A percentile compares a stretch with the other conserved stretches of the same genome.
Conservation (phyloP, 306 rosid genomes). For the Malus fusca region DNA sequence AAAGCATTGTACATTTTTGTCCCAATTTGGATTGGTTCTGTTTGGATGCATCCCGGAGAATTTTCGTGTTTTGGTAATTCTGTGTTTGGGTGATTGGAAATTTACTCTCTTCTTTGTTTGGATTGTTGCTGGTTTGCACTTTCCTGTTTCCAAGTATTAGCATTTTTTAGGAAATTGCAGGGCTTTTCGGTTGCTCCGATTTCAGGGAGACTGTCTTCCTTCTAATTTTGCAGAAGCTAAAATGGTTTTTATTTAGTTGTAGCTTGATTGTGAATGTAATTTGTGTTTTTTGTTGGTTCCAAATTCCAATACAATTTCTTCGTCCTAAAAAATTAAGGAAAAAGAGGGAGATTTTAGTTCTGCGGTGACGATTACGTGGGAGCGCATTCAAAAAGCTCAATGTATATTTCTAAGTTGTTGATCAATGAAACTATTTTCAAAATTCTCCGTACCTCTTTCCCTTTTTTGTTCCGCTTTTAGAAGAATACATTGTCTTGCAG, state of each 20-base stretch:
- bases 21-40: background rate
- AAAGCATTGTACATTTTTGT: background rate
- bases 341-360: background rate
- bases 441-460: background rate
- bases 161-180: background rate
- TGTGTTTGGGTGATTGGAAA: background rate
- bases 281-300: background rate
- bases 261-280: background rate
- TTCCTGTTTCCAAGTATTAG: background rate
- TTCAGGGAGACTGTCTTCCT: background rate
- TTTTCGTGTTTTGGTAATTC: background rate
- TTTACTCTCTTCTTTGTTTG: background rate
- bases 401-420: background rate
- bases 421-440: background rate
- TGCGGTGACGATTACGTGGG: background rate
- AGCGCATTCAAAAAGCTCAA: background rate
- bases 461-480: background rate
- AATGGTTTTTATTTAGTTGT: background rate
- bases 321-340: background rate
- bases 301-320: background rate
- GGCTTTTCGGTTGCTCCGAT: too few species aligned
- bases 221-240: background rate
- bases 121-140: background rate
- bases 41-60: background rate
- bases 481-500: background rate